Evolutionary conservation across 192 early-diverging fungal species (phyloP).

Genomic region (Coemansia erecta): DNA sequence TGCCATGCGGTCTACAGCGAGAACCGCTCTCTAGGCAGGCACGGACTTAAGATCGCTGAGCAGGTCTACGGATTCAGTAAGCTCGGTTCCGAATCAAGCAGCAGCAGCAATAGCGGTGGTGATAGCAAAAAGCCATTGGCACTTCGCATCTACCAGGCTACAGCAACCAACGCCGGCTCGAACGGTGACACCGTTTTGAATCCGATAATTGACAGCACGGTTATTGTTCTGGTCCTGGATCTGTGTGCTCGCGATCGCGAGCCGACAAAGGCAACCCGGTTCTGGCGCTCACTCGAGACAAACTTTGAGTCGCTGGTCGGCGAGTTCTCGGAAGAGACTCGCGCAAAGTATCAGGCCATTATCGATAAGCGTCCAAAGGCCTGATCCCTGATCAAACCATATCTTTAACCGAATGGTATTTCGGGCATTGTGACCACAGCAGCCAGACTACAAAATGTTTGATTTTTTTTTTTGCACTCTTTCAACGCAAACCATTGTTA

Average conservation of each 20-base stretch:
- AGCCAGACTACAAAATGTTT: too few relatives aligned
- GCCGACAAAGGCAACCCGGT: constrained; percentile 40
- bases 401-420: too few relatives aligned
- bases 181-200: background rate
- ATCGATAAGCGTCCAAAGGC: background rate
- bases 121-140: constrained; percentile 15
- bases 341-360: background rate
- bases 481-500: too few relatives aligned
- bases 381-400: background rate
- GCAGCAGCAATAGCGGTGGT: background rate
- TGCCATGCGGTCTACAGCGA: constrained; percentile 31
- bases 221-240: constrained; percentile 29
- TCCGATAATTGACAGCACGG: constrained; percentile 18
- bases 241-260: constrained; percentile 36
- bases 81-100: background rate
- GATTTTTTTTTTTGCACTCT: too few relatives aligned
- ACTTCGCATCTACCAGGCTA: constrained; percentile 7
- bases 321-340: constrained; percentile 5
- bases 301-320: constrained; percentile 20
- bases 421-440: too few relatives aligned
- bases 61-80: constrained; percentile 33
- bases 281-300: constrained; percentile 40
- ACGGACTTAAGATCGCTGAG: constrained; percentile 31
- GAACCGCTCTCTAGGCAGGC: constrained; percentile 37
- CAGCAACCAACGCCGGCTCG: background rate